phyloP scores from a whole-genome alignment of 1,284 basidiomycete genomes.

The Phenoliferia sp. region DNA sequence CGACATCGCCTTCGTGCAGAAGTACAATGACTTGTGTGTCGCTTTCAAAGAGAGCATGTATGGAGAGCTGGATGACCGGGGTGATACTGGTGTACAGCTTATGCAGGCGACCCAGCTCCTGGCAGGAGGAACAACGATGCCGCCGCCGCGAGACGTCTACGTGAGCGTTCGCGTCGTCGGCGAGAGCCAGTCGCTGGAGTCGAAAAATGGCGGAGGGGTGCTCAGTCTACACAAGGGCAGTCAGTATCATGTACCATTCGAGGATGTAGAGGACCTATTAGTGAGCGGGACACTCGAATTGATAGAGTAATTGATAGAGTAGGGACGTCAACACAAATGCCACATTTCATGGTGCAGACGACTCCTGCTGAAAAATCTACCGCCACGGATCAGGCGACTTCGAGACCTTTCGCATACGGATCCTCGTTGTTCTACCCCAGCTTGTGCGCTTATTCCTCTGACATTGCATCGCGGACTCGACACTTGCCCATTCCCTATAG shows the following conservation, averaged over 20 bases:
- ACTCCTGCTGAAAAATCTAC: too few species aligned
- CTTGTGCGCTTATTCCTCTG: too few species aligned
- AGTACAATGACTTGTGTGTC: slow-evolving; percentile 74
- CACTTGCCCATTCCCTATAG: not conserved
- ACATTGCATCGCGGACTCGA: not conserved
- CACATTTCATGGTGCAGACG: too few species aligned
- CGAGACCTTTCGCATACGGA: too few species aligned
- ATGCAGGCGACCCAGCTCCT: slow-evolving; percentile 58
- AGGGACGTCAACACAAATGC: too few species aligned
- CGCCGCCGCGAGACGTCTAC: slow-evolving; percentile 75
- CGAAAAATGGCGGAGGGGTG: slow-evolving; percentile 64
- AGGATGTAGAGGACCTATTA: slow-evolving; percentile 86
- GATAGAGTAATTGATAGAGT: slow-evolving; percentile 21
- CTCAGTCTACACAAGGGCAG: slow-evolving; percentile 85
- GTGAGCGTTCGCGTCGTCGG: slow-evolving; percentile 69
- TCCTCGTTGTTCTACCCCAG: too few species aligned
- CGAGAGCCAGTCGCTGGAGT: slow-evolving; percentile 84
- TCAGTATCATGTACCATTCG: slow-evolving; percentile 74
- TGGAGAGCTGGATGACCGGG: slow-evolving; percentile 31
- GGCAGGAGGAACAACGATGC: slow-evolving; percentile 61
- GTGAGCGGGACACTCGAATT: slow-evolving; percentile 80
- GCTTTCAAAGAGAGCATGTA: slow-evolving; percentile 60
- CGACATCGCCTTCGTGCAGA: slow-evolving; percentile 82
- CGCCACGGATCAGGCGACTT: too few species aligned
- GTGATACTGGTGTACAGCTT: slow-evolving; percentile 9